Evolutionary conservation across 73 alveolate genomes (phyloP), one percentile per base, ranked within the genome.

Genomic region (Paramecium pentaurelia): DNA sequence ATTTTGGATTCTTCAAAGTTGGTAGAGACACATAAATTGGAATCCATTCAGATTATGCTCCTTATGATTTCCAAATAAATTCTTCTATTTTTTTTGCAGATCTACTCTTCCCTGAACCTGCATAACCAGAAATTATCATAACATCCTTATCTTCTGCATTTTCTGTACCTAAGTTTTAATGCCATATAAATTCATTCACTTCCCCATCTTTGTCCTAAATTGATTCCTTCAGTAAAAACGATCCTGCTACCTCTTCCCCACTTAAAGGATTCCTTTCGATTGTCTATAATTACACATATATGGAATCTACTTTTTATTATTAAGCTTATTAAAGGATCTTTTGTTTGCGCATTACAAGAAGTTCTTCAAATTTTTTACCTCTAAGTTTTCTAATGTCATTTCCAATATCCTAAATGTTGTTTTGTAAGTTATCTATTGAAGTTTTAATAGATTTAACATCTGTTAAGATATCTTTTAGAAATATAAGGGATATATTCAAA

Each of bases 61-160:
- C 45, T 18, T 28, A 9, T 28, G 18, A 71, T 71, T 71, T 71
- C 86, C 86, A 71, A 22, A 71, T 8, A 71, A 30, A 27, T 27
- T 71, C 44, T 30, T 71, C 86, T 7, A 71, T 71, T 38, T 32
- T 71, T 71, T 28, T 71, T 0, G 86, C 86, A 8, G 86, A 25
- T 9, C 7, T n/a, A 71, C 86, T 71, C 11, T 71, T 71, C 18
- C 86, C 86, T 7, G 86, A 71, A 30, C 86, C 86, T 8, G 86
- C 86, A 27, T 27, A 5, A 22, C 86, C 86, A 7, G 32, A 38
- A 3, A 71, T 9, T n/a, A 71, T 9, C 77, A 59, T 59, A 28
- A 71, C 58, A 32, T 34, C 54, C 5, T 71, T 25, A 11, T 5
- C 5, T 59, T 59, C 25, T 14, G 32, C 5, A 0, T 25, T 4